phyloP scores from a whole-genome alignment of 768 basidiomycete genomes.

The Lactifluus echinatus region DNA sequence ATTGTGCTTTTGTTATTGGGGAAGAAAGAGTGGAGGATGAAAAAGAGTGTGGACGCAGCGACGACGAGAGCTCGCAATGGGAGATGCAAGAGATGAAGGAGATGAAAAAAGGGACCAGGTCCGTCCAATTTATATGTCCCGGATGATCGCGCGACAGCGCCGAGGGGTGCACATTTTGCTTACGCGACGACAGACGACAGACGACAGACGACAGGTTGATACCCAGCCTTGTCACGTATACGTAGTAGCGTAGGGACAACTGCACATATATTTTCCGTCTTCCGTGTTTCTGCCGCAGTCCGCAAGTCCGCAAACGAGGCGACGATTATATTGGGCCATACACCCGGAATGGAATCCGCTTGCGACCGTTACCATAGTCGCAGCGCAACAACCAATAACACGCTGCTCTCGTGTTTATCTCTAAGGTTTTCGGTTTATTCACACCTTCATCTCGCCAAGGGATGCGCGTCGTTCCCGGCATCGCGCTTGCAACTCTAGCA shows the following conservation, averaged over 20 bases:
- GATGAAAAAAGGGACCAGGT: background rate
- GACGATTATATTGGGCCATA: too few species aligned
- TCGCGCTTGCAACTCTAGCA: background rate
- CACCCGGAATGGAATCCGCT: too few species aligned
- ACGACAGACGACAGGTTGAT: too few species aligned
- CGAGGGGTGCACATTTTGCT: background rate
- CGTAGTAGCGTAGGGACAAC: too few species aligned
- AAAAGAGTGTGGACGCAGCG: conserved; percentile 8
- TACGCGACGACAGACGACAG: too few species aligned
- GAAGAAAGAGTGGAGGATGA: conserved; percentile 14
- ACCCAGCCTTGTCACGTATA: too few species aligned
- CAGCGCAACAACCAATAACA: too few species aligned
- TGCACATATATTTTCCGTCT: too few species aligned
- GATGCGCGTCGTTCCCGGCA: conserved; percentile 3
- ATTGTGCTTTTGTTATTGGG: background rate
- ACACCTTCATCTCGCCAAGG: background rate
- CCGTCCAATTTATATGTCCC: background rate
- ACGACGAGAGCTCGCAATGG: background rate
- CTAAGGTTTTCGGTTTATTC: background rate
- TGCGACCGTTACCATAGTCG: too few species aligned
- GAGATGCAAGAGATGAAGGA: background rate
- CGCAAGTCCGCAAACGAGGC: too few species aligned
- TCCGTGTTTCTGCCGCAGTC: too few species aligned
- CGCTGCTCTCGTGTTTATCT: background rate
- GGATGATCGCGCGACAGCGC: background rate